These are phyloP conservation scores for Epithemia pelagica DNA, from an alignment of 108 stramenopile species.

Conservation along the genomic window DNA sequence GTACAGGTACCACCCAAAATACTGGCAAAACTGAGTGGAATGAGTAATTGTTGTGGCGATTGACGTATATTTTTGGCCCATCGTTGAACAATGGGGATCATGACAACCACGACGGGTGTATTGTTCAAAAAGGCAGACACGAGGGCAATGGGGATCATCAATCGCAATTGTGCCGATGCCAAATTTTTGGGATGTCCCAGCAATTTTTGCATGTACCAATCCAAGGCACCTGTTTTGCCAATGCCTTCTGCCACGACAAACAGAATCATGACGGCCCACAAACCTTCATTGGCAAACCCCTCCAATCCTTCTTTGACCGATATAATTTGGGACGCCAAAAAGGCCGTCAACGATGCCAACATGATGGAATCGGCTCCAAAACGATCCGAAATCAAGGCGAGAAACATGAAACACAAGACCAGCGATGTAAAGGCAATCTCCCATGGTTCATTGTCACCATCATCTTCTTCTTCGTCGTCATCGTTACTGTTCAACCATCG, in stretches of 20 bases:
- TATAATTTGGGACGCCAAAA: conserved; percentile 69
- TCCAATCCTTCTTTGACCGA: conserved; percentile 53
- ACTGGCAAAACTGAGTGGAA: conserved; percentile 75
- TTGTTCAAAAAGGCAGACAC: conserved; percentile 87
- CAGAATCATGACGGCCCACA: conserved; percentile 74
- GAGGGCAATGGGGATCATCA: conserved; percentile 53
- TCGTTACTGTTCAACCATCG: neutral
- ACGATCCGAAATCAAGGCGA: conserved; percentile 48
- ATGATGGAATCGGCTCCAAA: conserved; percentile 67
- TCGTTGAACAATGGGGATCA: conserved; percentile 81
- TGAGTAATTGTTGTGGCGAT: conserved; percentile 58
- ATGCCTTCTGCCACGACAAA: conserved; percentile 84
- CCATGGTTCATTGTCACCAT: conserved; percentile 36
- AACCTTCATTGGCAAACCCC: conserved; percentile 79
- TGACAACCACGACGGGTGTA: conserved; percentile 83
- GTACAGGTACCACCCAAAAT: conserved; percentile 89
- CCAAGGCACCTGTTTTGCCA: conserved; percentile 72
- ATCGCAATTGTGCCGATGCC: conserved; percentile 59
- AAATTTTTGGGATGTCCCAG: conserved; percentile 57
- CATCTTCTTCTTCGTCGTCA: too few relatives aligned
- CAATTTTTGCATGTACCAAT: conserved; percentile 83
- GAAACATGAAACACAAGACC: conserved; percentile 64
- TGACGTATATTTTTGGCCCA: conserved; percentile 68
- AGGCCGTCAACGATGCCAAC: conserved; percentile 56
- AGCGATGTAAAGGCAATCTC: conserved; percentile 51